Percentiles rank a stretch among this genome's conserved stretches.
Evolutionary conservation across 1,139 yeast genomes (phyloP).

Genomic region (Kodamaea anthophila): DNA sequence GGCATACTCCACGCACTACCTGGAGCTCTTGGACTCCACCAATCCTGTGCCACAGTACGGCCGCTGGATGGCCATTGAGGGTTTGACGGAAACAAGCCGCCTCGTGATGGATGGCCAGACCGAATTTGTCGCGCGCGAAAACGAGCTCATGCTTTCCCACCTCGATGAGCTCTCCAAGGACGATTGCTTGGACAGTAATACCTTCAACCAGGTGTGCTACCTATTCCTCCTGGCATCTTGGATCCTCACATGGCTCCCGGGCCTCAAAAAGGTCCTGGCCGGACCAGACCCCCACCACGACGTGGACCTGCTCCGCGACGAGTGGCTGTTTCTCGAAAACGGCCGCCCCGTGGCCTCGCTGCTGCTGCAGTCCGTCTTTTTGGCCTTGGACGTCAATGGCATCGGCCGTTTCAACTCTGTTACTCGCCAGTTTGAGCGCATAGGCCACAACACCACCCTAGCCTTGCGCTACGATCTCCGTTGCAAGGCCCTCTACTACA

Average conservation of each 20-base stretch:
- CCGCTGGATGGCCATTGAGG: slow-evolving; percentile 39
- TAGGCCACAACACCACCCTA: slow-evolving; percentile 45
- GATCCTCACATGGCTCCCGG: slow-evolving; percentile 52
- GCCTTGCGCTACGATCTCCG: slow-evolving; percentile 64
- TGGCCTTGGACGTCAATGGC: slow-evolving; percentile 34
- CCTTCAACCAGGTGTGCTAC: slow-evolving; percentile 44
- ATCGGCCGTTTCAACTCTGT: slow-evolving; percentile 43
- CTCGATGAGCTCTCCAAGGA: slow-evolving; percentile 24
- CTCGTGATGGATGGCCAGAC: slow-evolving; percentile 16
- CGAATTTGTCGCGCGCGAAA: slow-evolving; percentile 8
- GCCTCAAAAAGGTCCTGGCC: slow-evolving; percentile 34
- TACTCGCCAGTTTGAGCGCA: slow-evolving; percentile 37
- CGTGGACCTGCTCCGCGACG: slow-evolving; percentile 42
- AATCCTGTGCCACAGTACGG: slow-evolving; percentile 29
- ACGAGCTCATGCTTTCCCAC: slow-evolving; percentile 15
- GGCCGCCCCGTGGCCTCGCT: slow-evolving; percentile 24
- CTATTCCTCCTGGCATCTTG: slow-evolving; percentile 43
- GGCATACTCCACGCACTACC: slow-evolving; percentile 26
- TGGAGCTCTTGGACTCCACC: slow-evolving; percentile 21
- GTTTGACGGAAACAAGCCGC: slow-evolving; percentile 29
- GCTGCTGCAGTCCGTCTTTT: slow-evolving; percentile 20
- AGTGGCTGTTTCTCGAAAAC: slow-evolving; percentile 53
- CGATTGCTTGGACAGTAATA: slow-evolving; percentile 37
- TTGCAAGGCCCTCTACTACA: slow-evolving; percentile 54
- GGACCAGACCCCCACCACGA: slow-evolving; percentile 13